These are phyloP conservation scores for Lactuca sativa DNA, from an alignment of 129 eudicot species.

Conservation along the genomic window DNA sequence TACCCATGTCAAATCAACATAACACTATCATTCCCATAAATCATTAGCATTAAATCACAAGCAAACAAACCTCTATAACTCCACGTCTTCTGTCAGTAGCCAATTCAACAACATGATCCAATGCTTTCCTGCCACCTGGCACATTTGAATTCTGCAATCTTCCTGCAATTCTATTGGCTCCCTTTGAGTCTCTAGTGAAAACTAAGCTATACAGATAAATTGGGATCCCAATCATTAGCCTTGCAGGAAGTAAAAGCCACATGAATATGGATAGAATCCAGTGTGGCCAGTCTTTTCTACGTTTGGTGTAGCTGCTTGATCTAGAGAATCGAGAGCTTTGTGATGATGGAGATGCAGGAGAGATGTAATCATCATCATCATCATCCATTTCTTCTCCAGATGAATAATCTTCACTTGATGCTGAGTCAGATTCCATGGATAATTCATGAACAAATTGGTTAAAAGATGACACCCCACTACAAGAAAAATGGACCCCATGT, in stretches of 20 bases:
- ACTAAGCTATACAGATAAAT: constrained; percentile 40
- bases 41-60: background rate
- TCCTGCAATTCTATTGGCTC: constrained; percentile 29
- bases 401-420: constrained; percentile 72
- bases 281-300: constrained; percentile 40
- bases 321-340: constrained; percentile 68
- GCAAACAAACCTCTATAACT: constrained; percentile 84
- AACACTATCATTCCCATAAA: background rate
- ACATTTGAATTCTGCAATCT: constrained; percentile 32
- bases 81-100: constrained; percentile 98
- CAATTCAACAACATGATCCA: constrained; percentile 67
- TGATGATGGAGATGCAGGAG: constrained; percentile 74
- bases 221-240: constrained; percentile 58
- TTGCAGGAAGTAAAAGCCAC: constrained; percentile 74
- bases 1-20: background rate
- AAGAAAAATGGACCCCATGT: constrained; percentile 17
- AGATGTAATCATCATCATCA: constrained; percentile 42
- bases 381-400: constrained; percentile 66
- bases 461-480: constrained; percentile 95
- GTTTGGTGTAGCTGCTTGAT: constrained; percentile 59
- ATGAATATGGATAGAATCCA: constrained; percentile 47
- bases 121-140: constrained; percentile 46
- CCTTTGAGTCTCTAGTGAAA: constrained; percentile 37
- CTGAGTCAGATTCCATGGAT: constrained; percentile 80
- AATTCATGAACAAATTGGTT: constrained; percentile 88